Evolutionary conservation across 1,284 basidiomycete species (phyloP).

Genomic region (Chalciporus piperatoides): DNA sequence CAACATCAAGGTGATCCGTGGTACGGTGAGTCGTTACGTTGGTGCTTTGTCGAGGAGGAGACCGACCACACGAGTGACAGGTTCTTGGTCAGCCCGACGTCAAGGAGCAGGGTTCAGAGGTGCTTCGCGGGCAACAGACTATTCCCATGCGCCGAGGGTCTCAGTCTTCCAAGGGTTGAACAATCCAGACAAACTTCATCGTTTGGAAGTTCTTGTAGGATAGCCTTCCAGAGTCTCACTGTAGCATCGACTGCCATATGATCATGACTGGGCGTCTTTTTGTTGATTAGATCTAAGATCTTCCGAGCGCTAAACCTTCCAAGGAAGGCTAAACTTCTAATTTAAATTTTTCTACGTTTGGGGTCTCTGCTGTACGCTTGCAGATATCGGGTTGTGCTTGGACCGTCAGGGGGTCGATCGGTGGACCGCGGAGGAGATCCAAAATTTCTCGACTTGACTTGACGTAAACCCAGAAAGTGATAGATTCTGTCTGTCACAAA

Average conservation of each 20-base stretch:
- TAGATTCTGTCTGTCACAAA: slow-evolving; percentile 1
- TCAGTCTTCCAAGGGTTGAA: slow-evolving; percentile 15
- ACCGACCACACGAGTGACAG: slow-evolving; percentile 13
- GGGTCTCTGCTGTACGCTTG: background rate
- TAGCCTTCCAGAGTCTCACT: background rate
- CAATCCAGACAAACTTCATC: too few species aligned
- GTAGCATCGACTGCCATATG: slow-evolving; percentile 1
- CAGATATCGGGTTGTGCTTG: background rate
- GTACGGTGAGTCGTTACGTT: slow-evolving; percentile 37
- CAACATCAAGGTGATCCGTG: slow-evolving; percentile 39
- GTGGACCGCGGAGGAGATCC: background rate
- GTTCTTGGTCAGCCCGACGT: slow-evolving; percentile 31
- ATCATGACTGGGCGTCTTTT: background rate
- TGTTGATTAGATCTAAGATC: slow-evolving; percentile 21
- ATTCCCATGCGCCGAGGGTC: slow-evolving; percentile 29
- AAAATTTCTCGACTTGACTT: background rate
- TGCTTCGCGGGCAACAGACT: slow-evolving; percentile 41
- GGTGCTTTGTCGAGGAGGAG: slow-evolving; percentile 2
- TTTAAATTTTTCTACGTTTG: slow-evolving; percentile 5
- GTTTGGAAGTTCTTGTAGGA: background rate
- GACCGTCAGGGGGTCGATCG: background rate
- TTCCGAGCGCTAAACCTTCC: slow-evolving; percentile 1
- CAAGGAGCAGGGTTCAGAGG: slow-evolving; percentile 47
- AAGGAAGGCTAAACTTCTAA: slow-evolving; percentile 24
- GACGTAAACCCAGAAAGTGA: slow-evolving; percentile 10